These are phyloP conservation scores for Mycena capillaripes DNA, from an alignment of 768 basidiomycete species.

Conservation along the genomic window DNA sequence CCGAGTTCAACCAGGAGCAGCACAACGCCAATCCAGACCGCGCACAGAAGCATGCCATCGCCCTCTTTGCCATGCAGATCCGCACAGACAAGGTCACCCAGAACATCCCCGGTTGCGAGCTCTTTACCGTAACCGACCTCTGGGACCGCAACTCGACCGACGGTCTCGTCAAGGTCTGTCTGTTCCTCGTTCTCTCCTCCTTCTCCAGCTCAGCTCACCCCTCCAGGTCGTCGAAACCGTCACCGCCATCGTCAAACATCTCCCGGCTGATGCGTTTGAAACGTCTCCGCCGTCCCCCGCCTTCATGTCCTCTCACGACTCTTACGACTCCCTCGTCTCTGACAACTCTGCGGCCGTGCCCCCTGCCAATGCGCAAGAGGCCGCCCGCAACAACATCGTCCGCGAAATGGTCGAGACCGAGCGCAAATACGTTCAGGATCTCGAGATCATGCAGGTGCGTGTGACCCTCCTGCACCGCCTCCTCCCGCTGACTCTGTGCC, in stretches of 20 bases:
- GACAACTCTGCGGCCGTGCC: conserved; percentile 57
- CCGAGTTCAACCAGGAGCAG: conserved; percentile 75
- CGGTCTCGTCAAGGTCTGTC: conserved; percentile 91
- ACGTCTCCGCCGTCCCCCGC: conserved; percentile 72
- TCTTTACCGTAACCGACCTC: conserved; percentile 93
- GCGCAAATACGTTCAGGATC: conserved; percentile 95
- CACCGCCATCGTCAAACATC: conserved; percentile 82
- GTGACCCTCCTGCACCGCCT: not conserved
- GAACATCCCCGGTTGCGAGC: conserved; percentile 77
- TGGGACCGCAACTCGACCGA: conserved; percentile 93
- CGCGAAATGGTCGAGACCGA: conserved; percentile 95
- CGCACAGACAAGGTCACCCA: conserved; percentile 71
- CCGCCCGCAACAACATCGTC: conserved; percentile 82
- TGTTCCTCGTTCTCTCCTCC: conserved; percentile 37
- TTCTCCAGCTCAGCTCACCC: conserved; percentile 15
- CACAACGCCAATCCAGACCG: conserved; percentile 84
- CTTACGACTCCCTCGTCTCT: conserved; percentile 62
- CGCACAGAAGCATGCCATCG: conserved; percentile 91
- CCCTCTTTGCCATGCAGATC: conserved; percentile 92
- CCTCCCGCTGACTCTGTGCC: conserved; percentile 23
- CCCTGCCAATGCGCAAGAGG: conserved; percentile 70
- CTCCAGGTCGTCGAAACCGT: conserved; percentile 90
- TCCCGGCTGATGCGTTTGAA: conserved; percentile 80
- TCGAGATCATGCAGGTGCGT: conserved; percentile 95
- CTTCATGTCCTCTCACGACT: conserved; percentile 67